Evolutionary conservation across 768 basidiomycete genomes (phyloP).

Genomic region (Rubroboletus pulcherrimus): DNA sequence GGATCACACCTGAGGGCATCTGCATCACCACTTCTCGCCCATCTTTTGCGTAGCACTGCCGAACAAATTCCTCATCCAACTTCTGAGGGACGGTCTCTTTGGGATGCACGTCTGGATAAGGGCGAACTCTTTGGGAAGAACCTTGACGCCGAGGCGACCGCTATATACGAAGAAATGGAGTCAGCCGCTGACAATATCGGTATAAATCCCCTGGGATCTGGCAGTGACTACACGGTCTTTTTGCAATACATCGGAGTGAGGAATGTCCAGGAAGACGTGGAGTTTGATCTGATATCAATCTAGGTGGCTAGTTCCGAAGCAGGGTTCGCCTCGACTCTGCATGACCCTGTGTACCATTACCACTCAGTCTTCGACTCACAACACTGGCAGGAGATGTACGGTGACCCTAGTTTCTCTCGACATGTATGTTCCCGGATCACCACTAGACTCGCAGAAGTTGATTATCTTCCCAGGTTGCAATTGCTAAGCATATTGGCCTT

Average conservation of each 20-base stretch:
- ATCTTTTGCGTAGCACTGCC: conserved; percentile 66
- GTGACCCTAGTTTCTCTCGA: conserved; percentile 70
- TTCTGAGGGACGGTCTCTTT: conserved; percentile 58
- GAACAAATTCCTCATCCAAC: conserved; percentile 73
- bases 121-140: conserved; percentile 39
- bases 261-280: not conserved
- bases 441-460: not conserved
- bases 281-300: conserved; percentile 1
- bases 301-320: conserved; percentile 35
- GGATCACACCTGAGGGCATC: conserved; percentile 48
- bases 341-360: conserved; percentile 73
- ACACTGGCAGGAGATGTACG: conserved; percentile 70
- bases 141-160: conserved; percentile 28
- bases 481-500: conserved; percentile 65
- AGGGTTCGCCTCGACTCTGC: conserved; percentile 32
- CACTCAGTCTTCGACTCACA: conserved; percentile 71
- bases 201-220: conserved; percentile 69
- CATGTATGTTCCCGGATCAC: conserved; percentile 45
- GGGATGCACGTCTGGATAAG: conserved; percentile 67
- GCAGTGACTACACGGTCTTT: conserved; percentile 91
- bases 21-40: conserved; percentile 80
- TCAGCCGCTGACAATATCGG: conserved; percentile 35
- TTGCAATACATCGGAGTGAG: conserved; percentile 73
- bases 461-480: conserved; percentile 46
- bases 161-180: conserved; percentile 23